Evolutionary conservation across 2,329 filamentous ascomycete genomes (phyloP).

Genomic region (Xylaria sp.): DNA sequence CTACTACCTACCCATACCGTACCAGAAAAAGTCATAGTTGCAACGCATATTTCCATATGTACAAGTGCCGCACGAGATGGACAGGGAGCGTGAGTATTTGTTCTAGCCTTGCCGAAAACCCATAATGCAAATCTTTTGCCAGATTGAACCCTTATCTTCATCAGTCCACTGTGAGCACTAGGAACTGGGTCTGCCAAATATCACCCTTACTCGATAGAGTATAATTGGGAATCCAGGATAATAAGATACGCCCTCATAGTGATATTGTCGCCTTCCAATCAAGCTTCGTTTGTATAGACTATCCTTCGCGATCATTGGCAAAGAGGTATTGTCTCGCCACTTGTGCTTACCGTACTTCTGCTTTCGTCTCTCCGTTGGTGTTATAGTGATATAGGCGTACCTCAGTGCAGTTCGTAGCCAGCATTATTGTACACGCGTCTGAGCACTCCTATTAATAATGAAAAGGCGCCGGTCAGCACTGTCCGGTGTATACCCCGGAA

Average conservation of each 20-base stretch:
- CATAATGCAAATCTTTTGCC: constrained; percentile 30
- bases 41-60: constrained; percentile 30
- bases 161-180: constrained; percentile 19
- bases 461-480: not conserved
- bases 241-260: constrained; percentile 12
- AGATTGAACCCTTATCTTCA: constrained; percentile 25
- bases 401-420: not conserved
- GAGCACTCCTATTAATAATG: constrained; percentile 4
- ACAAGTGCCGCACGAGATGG: constrained; percentile 27
- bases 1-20: constrained; percentile 30
- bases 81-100: constrained; percentile 24
- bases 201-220: constrained; percentile 7
- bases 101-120: constrained; percentile 33
- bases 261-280: constrained; percentile 10
- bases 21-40: constrained; percentile 28
- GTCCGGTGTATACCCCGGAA: constrained; percentile 2
- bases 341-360: not conserved
- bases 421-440: not conserved
- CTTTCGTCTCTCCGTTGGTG: not conserved
- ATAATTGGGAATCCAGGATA: constrained; percentile 17
- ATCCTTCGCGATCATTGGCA: constrained; percentile 1
- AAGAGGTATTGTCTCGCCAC: not conserved
- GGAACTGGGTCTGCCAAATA: constrained; percentile 15
- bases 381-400: not conserved
- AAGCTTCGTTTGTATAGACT: not conserved